These are phyloP conservation scores for Maudiozyma serrabonitensis DNA, from an alignment of 805 yeast species.

Conservation along the genomic window DNA sequence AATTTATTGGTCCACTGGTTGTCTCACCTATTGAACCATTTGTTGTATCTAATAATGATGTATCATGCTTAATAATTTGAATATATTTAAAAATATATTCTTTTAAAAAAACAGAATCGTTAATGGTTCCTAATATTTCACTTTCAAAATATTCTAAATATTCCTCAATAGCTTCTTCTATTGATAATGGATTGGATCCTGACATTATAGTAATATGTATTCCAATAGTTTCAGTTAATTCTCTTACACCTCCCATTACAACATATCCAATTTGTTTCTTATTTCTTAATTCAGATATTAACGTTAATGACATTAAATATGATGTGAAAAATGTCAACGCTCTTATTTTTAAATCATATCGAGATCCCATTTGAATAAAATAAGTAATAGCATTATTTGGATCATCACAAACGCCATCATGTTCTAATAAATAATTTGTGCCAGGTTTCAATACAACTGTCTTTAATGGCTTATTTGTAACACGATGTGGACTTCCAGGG, in stretches of 20 bases:
- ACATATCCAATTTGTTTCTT: slow-evolving; percentile 55
- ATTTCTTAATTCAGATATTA: slow-evolving; percentile 41
- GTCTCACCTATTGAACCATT: slow-evolving; percentile 6
- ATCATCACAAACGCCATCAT: slow-evolving; percentile 34
- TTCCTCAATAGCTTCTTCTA: slow-evolving; percentile 40
- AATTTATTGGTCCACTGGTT: slow-evolving; percentile 29
- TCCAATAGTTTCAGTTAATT: slow-evolving; percentile 45
- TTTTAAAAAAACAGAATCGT: slow-evolving; percentile 30
- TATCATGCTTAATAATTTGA: slow-evolving; percentile 8
- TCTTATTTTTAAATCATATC: slow-evolving; percentile 29
- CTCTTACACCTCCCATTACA: slow-evolving; percentile 46
- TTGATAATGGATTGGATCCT: slow-evolving; percentile 32
- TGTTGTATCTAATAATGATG: not conserved
- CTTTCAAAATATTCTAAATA: slow-evolving; percentile 36
- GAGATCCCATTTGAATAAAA: slow-evolving; percentile 48
- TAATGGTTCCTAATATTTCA: slow-evolving; percentile 18
- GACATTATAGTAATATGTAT: slow-evolving; percentile 51
- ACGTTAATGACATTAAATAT: slow-evolving; percentile 36
- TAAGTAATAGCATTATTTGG: slow-evolving; percentile 43
- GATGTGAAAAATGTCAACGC: slow-evolving; percentile 40
- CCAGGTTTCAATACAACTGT: slow-evolving; percentile 34
- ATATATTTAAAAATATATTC: slow-evolving; percentile 33
- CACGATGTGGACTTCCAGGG: not conserved
- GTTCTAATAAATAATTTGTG: slow-evolving; percentile 27
- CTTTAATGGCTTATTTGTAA: slow-evolving; percentile 15